These are phyloP conservation scores for Starmerella bombi DNA, from an alignment of 805 yeast genomes.

Conservation along the genomic window DNA sequence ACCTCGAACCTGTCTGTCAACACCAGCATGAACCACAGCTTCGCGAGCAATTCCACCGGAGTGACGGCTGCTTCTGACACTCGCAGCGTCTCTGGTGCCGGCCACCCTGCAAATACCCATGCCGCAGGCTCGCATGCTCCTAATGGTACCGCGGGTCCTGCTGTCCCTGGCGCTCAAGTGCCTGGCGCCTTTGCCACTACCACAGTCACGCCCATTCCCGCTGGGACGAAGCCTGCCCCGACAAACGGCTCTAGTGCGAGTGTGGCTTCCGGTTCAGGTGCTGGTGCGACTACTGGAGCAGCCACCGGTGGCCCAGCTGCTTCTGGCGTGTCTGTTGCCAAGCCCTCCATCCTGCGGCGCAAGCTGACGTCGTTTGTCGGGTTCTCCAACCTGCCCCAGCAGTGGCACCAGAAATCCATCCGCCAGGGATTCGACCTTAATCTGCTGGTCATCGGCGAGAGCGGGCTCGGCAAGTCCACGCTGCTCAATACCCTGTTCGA, in stretches of 20 bases:
- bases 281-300: background rate
- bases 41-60: background rate
- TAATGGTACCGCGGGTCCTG: background rate
- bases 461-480: constrained; percentile 69
- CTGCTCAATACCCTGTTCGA: constrained; percentile 82
- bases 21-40: background rate
- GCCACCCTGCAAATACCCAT: no score
- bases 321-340: constrained; percentile 1
- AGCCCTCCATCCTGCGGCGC: constrained; percentile 55
- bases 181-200: background rate
- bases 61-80: background rate
- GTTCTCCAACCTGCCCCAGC: constrained; percentile 93
- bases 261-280: background rate
- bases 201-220: background rate
- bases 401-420: constrained; percentile 92
- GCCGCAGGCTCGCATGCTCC: background rate
- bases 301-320: background rate
- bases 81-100: background rate
- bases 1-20: background rate
- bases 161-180: background rate
- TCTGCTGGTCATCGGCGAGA: constrained; percentile 67
- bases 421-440: constrained; percentile 83
- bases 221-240: background rate
- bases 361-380: constrained; percentile 90
- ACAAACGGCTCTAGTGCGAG: background rate